Conservation (phyloP, 805 yeast genomes). For the Zygosaccharomyces lentus region DNA sequence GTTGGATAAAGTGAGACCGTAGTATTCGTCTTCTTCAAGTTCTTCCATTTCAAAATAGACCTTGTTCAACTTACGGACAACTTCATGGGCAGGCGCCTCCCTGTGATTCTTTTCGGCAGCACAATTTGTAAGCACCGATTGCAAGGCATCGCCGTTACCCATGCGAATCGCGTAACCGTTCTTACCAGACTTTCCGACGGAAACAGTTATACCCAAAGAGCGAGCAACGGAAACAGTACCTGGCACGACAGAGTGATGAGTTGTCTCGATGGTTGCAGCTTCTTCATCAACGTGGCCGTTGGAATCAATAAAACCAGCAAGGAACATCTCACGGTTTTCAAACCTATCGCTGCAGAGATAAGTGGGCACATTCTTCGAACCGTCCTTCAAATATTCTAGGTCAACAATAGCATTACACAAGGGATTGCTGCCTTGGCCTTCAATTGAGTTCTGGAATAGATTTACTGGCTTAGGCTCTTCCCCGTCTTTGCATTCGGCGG, state of each 20-base stretch:
- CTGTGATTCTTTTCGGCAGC: slow-evolving; percentile 8
- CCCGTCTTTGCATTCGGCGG: slow-evolving; percentile 3
- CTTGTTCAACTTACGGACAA: slow-evolving; percentile 24
- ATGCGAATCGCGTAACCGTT: slow-evolving; percentile 1
- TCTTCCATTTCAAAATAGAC: slow-evolving; percentile 34
- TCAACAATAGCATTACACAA: slow-evolving; percentile 25
- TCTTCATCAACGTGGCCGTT: slow-evolving; percentile 28
- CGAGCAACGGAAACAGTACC: slow-evolving; percentile 38
- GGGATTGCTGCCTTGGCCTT: slow-evolving; percentile 12
- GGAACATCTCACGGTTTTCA: slow-evolving; percentile 39
- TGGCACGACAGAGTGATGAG: slow-evolving; percentile 24
- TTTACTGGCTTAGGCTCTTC: slow-evolving; percentile 4
- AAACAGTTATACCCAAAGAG: slow-evolving; percentile 40
- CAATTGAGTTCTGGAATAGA: background rate
- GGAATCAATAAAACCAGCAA: slow-evolving; percentile 44
- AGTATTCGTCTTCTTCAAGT: slow-evolving; percentile 36
- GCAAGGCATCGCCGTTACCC: slow-evolving; percentile 22
- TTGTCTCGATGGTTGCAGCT: slow-evolving; percentile 30
- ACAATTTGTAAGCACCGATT: slow-evolving; percentile 8
- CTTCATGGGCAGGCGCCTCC: background rate
- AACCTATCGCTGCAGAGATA: slow-evolving; percentile 33
- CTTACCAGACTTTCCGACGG: slow-evolving; percentile 9
- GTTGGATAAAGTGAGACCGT: slow-evolving; percentile 41
- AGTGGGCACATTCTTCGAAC: slow-evolving; percentile 32
- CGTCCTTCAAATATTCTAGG: slow-evolving; percentile 14